Base-by-base conservation (phyloP, 2,329 filamentous ascomycete genomes). In the Gaeumannomyces tritici region DNA sequence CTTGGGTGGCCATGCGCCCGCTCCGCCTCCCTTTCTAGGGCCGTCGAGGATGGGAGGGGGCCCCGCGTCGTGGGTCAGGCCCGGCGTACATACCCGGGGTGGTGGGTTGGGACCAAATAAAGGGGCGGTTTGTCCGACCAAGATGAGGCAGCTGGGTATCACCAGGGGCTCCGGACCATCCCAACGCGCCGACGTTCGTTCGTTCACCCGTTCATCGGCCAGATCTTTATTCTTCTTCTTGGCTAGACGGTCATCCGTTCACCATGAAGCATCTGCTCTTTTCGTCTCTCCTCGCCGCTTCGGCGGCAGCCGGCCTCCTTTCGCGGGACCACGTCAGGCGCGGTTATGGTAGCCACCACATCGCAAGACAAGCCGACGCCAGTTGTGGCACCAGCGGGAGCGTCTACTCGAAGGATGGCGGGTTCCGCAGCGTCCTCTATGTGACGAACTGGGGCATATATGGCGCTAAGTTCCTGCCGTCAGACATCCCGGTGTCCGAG, bases 401-500 rank as follows among this genome's bases (percentile, higher is more conserved):
- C n/a, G 12, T 8, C 28, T 12, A n/a, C 57, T 1, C 28, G 28
- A 33, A 31, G 9, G 54, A 56, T 6, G 51, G 13, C 29, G 60
- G 47, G 15, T 35, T 55, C 51, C 60, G 60, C 54, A 61, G 54
- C 54, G 60, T 61, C 12, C 27, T 29, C 26, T 61, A 61, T n/a
- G 60, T 61, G n/a, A 61, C 60, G 47, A 61, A 61, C 60, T 61
- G 76, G 76, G 74, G 75, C 28, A 73, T 75, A 54, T 73, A 76
- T 51, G 70, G 70, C 33, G 70, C 73, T 57, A 68, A 86, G 63
- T 85, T 83, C 68, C 79, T 86, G 57, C 89, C 89, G 0, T 80
- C 88, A 66, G 80, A 89, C 64, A 77, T 95, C 7, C 86, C 87
- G 0, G 83, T 80, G 0, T 80, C 85, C 5, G 80, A 88, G 61